phyloP scores from a whole-genome alignment of 2,329 filamentous ascomycete genomes.

The Colletotrichum agaves region DNA sequence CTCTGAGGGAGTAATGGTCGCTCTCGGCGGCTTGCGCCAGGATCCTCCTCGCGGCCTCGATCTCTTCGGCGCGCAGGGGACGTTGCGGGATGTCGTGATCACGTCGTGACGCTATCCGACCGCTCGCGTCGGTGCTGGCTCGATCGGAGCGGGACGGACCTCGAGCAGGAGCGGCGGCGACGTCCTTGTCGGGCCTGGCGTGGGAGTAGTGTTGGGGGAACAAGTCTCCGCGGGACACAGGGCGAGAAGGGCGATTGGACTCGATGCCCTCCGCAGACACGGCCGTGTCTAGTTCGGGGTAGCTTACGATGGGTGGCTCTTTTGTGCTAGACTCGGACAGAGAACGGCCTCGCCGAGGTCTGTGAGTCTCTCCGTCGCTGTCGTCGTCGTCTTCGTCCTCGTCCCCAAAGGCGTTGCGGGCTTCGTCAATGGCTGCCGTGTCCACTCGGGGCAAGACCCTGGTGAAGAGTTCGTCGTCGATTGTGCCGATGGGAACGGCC shows the following conservation, averaged over 20 bases:
- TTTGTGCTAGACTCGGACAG: conserved; percentile 16
- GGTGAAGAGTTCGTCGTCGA: conserved; percentile 30
- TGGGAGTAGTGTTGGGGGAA: background rate
- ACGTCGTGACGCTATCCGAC: conserved; percentile 2
- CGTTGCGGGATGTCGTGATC: conserved; percentile 20
- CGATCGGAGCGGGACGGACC: conserved; percentile 23
- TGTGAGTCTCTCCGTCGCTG: conserved; percentile 1
- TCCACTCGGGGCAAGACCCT: conserved; percentile 24
- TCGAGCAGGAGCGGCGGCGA: background rate
- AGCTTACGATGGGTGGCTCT: background rate
- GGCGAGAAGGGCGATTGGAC: background rate
- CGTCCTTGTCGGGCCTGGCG: conserved; percentile 1
- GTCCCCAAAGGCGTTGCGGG: background rate
- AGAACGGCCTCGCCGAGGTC: conserved; percentile 3
- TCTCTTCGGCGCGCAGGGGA: conserved; percentile 26
- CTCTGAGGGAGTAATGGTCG: background rate
- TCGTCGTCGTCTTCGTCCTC: conserved; percentile 17
- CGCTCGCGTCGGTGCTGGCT: conserved; percentile 5
- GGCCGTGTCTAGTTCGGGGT: conserved; percentile 14
- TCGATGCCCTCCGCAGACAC: conserved; percentile 6
- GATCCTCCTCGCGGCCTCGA: conserved; percentile 25
- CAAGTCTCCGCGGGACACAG: conserved; percentile 23
- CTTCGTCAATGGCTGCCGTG: conserved; percentile 17
- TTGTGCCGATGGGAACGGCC: conserved; percentile 14
- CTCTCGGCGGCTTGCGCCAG: conserved; percentile 20